Conservation (phyloP, 1,139 yeast species). For the Debaryomyces sp. region DNA sequence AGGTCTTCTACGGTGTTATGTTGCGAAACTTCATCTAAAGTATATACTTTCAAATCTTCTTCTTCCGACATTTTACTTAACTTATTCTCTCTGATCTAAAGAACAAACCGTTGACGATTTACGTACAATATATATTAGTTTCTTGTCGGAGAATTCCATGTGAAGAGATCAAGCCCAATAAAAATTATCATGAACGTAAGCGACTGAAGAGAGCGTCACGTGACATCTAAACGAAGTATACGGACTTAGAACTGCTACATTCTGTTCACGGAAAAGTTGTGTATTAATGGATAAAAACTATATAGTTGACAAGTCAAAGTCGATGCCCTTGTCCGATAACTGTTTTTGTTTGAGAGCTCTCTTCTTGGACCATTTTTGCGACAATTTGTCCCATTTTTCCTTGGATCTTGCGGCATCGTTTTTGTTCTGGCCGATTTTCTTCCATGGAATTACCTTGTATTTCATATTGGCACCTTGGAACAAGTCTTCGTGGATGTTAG, state of each 20-base stretch:
- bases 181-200: constrained; percentile 5
- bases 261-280: not conserved
- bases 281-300: constrained; percentile 5
- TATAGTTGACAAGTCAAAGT: constrained; percentile 34
- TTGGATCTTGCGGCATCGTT: constrained; percentile 59
- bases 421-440: constrained; percentile 53
- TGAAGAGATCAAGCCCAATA: constrained; percentile 5
- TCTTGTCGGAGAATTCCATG: not conserved
- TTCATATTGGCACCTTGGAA: constrained; percentile 58
- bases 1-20: constrained; percentile 81
- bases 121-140: not conserved
- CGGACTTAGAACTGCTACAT: not conserved
- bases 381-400: constrained; percentile 60
- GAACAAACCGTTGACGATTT: not conserved
- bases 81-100: not conserved
- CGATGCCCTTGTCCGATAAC: constrained; percentile 58
- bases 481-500: constrained; percentile 48
- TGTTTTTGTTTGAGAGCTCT: constrained; percentile 48
- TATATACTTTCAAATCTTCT: constrained; percentile 30
- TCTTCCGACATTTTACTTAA: constrained; percentile 10
- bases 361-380: constrained; percentile 46
- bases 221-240: not conserved
- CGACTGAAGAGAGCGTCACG: not conserved
- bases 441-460: constrained; percentile 67
- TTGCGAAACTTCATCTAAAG: constrained; percentile 68